These are phyloP conservation scores for Epichloe bromicola DNA, from an alignment of 2,329 filamentous ascomycete genomes.

Conservation along the genomic window DNA sequence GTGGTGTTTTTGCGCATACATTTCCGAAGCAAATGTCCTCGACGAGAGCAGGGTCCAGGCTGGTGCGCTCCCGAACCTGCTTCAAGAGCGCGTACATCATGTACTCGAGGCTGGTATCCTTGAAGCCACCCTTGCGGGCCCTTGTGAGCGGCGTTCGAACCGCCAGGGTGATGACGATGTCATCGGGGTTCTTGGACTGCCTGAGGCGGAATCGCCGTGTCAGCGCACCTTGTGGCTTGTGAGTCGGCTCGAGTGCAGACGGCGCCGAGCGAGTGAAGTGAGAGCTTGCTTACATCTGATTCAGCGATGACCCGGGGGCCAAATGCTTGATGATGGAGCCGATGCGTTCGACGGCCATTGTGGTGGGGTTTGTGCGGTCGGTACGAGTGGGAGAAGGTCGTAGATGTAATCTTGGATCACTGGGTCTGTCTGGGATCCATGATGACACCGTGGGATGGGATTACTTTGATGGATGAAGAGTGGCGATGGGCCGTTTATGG, in stretches of 20 bases:
- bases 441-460: too few relatives aligned
- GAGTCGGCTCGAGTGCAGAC: not conserved
- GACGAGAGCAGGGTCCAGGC: slow-evolving; percentile 65
- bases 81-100: slow-evolving; percentile 74
- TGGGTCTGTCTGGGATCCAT: too few relatives aligned
- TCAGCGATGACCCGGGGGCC: slow-evolving; percentile 57
- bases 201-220: slow-evolving; percentile 29
- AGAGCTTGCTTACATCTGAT: slow-evolving; percentile 55
- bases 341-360: slow-evolving; percentile 75
- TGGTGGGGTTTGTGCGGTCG: slow-evolving; percentile 11
- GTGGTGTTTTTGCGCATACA: slow-evolving; percentile 31
- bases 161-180: slow-evolving; percentile 91
- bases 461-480: not conserved
- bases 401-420: too few relatives aligned
- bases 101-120: slow-evolving; percentile 84
- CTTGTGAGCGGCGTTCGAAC: slow-evolving; percentile 82
- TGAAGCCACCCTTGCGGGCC: slow-evolving; percentile 83
- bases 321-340: slow-evolving; percentile 81
- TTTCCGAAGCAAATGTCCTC: slow-evolving; percentile 92
- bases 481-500: slow-evolving; percentile 7
- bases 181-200: slow-evolving; percentile 84
- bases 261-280: not conserved
- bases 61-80: slow-evolving; percentile 57
- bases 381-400: too few relatives aligned
- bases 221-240: not conserved